Evolutionary conservation across 2,329 filamentous ascomycete species (phyloP), one percentile per base, ranked within the genome.

Genomic region (Mycogone perniciosa): DNA sequence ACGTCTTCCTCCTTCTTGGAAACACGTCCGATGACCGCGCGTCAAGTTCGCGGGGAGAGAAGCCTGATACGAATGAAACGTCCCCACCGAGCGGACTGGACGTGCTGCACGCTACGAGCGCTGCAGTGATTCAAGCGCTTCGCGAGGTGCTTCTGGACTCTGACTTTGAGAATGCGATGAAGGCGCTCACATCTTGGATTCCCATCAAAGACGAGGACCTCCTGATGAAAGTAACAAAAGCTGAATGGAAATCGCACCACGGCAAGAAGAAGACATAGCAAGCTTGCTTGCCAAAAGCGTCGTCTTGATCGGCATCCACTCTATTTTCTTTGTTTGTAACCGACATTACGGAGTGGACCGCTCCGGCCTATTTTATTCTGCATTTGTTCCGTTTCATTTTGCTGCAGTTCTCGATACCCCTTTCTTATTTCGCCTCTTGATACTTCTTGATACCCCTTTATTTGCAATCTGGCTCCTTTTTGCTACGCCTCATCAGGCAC

Each of bases 131-230:
- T 44, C 89, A 96, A 65, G 91, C 89, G 13, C 88, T 93, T 58
- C 79, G 89, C 35, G 89, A 96, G 55, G 89, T 95, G 46, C 76
- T 99, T 31, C 75, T 96, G 5, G 90, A 95, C 61, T 89, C 88
- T 13, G 93, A 99, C 66, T 99, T 97, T 67, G 93, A 99, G 67
- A 95, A 95, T 62, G 88, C 88, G 43, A 99, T 99, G 93, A 97
- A 96, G 72, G 87, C 91, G 6, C 75, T 99, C 56, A 97, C 93
- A 31, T 90, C 87, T 51, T 96, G 89, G 83, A 86, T 97, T 41
- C 90, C 92, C 20, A 86, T 99, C 66, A 89, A 89, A 69, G 92
- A 99, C 62, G 89, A 96, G 64, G 90, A 97, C 65, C 71, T 95
- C 52, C 77, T 99, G 61, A 95, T 99, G 89, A 85, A 85, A 61